Conservation (phyloP, 2,329 filamentous ascomycete genomes). For the Tolypocladium ophioglossoides region DNA sequence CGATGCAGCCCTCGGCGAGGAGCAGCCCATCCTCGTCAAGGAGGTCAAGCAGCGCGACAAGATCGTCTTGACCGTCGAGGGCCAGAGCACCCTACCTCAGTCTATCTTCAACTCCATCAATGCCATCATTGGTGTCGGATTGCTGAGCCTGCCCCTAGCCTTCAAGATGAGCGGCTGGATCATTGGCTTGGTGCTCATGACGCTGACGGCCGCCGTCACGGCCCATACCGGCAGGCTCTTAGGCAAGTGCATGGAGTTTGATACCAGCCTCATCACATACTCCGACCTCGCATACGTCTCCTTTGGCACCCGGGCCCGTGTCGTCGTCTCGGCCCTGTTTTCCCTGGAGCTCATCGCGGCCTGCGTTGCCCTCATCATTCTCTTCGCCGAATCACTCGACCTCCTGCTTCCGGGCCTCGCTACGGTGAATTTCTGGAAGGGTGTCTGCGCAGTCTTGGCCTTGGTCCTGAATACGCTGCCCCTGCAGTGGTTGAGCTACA, state of each 20-base stretch:
- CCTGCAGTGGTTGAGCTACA: constrained; percentile 74
- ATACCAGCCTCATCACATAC: constrained; percentile 81
- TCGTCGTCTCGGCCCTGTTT: constrained; percentile 78
- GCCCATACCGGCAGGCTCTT: constrained; percentile 78
- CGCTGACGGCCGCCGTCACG: constrained; percentile 65
- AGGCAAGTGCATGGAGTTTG: constrained; percentile 79
- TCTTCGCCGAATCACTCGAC: constrained; percentile 87
- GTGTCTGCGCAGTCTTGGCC: constrained; percentile 68
- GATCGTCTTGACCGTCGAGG: constrained; percentile 73
- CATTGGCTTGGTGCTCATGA: constrained; percentile 64
- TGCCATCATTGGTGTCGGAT: constrained; percentile 78
- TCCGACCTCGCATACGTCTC: constrained; percentile 88
- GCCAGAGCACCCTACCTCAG: constrained; percentile 90
- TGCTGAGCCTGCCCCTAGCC: constrained; percentile 81
- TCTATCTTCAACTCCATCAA: constrained; percentile 96
- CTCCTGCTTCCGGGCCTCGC: constrained; percentile 62
- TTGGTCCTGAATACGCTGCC: constrained; percentile 79
- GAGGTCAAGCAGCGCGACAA: constrained; percentile 83
- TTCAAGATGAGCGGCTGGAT: constrained; percentile 85
- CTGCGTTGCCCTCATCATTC: constrained; percentile 78
- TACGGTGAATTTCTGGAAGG: constrained; percentile 67
- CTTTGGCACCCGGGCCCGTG: constrained; percentile 71
- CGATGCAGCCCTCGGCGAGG: constrained; percentile 41
- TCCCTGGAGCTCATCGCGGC: constrained; percentile 78
- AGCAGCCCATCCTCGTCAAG: constrained; percentile 73